phyloP scores from a whole-genome alignment of 805 yeast genomes.

The Lachancea lanzarotensis region DNA sequence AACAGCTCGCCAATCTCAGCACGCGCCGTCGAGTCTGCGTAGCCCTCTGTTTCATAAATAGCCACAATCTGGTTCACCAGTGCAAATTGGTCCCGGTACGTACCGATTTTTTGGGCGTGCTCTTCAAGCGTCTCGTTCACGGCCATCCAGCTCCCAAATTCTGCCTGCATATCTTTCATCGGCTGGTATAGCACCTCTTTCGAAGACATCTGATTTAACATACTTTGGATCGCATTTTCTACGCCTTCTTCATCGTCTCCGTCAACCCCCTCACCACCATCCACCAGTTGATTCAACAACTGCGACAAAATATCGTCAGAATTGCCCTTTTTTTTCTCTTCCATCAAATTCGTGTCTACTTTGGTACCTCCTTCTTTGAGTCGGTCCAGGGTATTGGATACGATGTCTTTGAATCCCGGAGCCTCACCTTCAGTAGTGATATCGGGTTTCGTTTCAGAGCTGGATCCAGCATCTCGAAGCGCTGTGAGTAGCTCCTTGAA shows the following conservation, averaged over 20 bases:
- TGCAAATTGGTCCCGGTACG: conserved; percentile 56
- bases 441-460: conserved; percentile 2
- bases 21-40: conserved; percentile 29
- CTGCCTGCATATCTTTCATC: conserved; percentile 66
- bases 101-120: conserved; percentile 40
- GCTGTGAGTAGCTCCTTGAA: conserved; percentile 33
- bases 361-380: conserved; percentile 68
- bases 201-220: conserved; percentile 75
- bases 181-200: conserved; percentile 87
- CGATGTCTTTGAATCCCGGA: conserved; percentile 60
- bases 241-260: conserved; percentile 32
- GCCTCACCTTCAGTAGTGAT: conserved; percentile 6
- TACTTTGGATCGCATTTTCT: conserved; percentile 61
- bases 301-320: conserved; percentile 52
- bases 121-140: conserved; percentile 42
- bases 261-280: conserved; percentile 22
- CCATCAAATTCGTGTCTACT: conserved; percentile 52
- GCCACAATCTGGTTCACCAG: conserved; percentile 55
- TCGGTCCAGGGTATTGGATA: conserved; percentile 73
- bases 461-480: conserved; percentile 24
- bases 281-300: conserved; percentile 55
- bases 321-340: conserved; percentile 41
- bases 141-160: conserved; percentile 65
- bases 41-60: conserved; percentile 59
- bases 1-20: conserved; percentile 22